Conservation (phyloP, 345 rosid genomes). For the Murraya paniculata region DNA sequence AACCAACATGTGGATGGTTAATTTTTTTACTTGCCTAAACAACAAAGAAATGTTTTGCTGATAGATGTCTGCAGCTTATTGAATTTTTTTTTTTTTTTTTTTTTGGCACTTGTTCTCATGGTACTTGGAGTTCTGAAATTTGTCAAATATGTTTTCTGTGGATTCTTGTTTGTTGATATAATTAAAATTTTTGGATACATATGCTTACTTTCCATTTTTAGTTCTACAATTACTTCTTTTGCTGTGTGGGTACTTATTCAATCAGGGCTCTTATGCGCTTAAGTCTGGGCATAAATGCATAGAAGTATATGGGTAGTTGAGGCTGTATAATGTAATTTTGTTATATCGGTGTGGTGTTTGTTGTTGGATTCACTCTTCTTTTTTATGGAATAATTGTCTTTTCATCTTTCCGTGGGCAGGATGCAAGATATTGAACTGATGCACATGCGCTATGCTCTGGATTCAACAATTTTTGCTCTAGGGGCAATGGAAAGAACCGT, state of each 20-base stretch:
- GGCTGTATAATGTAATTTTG: not conserved
- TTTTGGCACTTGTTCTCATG: not conserved
- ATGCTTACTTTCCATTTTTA: too few relatives aligned
- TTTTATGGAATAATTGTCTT: slow-evolving; percentile 1
- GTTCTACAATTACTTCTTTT: not conserved
- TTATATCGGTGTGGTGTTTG: not conserved
- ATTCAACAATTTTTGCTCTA: slow-evolving; percentile 74
- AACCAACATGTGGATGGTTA: not conserved
- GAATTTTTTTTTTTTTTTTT: not conserved
- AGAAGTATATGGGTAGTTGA: not conserved
- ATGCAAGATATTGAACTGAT: slow-evolving; percentile 93
- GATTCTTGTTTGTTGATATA: not conserved
- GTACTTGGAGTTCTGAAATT: not conserved
- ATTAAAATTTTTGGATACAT: not conserved
- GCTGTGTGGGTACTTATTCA: not conserved
- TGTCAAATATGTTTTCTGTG: not conserved
- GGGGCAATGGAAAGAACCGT: slow-evolving; percentile 59
- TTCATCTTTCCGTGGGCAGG: slow-evolving; percentile 39
- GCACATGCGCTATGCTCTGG: slow-evolving; percentile 95
- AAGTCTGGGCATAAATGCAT: not conserved
- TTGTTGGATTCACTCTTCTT: not conserved
- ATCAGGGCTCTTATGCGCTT: not conserved
- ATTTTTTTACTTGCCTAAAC: not conserved
- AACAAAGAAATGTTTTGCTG: not conserved
- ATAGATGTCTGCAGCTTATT: not conserved